phyloP scores from a whole-genome alignment of 768 basidiomycete species.

The Paxillus ammoniavirescens region DNA sequence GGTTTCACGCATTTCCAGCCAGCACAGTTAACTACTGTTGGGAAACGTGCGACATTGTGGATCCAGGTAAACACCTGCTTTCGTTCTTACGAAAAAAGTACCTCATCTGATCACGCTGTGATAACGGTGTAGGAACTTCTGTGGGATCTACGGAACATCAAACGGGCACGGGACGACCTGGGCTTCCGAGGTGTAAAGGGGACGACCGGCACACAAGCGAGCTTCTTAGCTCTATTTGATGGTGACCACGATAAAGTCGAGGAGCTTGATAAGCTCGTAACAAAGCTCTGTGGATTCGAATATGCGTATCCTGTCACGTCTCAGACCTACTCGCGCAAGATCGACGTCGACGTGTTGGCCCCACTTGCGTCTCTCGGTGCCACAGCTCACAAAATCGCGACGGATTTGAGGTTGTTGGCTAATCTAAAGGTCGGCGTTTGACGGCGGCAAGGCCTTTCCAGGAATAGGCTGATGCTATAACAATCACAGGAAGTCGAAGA shows the following conservation, averaged over 20 bases:
- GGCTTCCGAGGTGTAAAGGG: slow-evolving; percentile 99
- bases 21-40: slow-evolving; percentile 96
- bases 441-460: neutral
- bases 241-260: slow-evolving; percentile 96
- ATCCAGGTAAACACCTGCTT: slow-evolving; percentile 60
- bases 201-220: slow-evolving; percentile 98
- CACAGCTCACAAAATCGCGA: slow-evolving; percentile 97
- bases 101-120: neutral
- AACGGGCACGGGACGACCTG: slow-evolving; percentile 84
- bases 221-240: slow-evolving; percentile 91
- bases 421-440: slow-evolving; percentile 72
- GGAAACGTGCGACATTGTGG: slow-evolving; percentile 96
- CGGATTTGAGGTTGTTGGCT: slow-evolving; percentile 90
- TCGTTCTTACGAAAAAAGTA: neutral
- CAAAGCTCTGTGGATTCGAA: slow-evolving; percentile 86
- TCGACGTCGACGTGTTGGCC: slow-evolving; percentile 89
- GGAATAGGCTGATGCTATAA: slow-evolving; percentile 1
- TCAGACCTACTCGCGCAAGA: slow-evolving; percentile 98
- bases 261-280: slow-evolving; percentile 83
- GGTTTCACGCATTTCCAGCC: slow-evolving; percentile 99
- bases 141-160: slow-evolving; percentile 94
- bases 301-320: slow-evolving; percentile 98
- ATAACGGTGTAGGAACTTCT: slow-evolving; percentile 66
- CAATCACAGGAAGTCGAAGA: slow-evolving; percentile 85
- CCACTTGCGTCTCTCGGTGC: slow-evolving; percentile 90